phyloP scores from a whole-genome alignment of 768 basidiomycete genomes.

The Mycena polygramma region DNA sequence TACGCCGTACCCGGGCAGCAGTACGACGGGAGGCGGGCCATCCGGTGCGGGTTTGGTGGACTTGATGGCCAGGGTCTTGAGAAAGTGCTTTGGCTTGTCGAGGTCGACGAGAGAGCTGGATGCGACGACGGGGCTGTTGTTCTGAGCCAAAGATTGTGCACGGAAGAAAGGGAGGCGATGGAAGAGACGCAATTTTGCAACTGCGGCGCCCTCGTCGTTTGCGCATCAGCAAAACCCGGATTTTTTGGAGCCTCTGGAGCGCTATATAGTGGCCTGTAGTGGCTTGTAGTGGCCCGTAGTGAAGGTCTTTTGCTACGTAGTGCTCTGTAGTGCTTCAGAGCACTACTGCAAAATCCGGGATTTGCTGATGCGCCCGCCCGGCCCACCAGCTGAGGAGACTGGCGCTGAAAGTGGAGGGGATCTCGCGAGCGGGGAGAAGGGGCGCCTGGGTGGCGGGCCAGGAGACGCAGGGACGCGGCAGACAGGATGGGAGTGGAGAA shows the following conservation, averaged over 20 bases:
- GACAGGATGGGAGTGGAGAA: slow-evolving; percentile 27
- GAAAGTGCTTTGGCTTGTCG: slow-evolving; percentile 70
- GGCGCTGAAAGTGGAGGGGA: slow-evolving; percentile 76
- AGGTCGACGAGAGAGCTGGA: slow-evolving; percentile 72
- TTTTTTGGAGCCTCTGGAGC: too few species aligned
- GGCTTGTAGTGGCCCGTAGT: too few species aligned
- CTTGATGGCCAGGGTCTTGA: slow-evolving; percentile 82
- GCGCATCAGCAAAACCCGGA: too few species aligned
- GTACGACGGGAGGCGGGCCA: slow-evolving; percentile 81
- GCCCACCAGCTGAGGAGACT: slow-evolving; percentile 85
- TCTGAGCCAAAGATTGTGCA: slow-evolving; percentile 45
- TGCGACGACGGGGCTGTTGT: slow-evolving; percentile 65
- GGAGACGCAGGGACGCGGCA: background rate
- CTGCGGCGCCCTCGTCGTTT: slow-evolving; percentile 79
- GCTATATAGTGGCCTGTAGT: too few species aligned
- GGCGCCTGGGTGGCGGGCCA: slow-evolving; percentile 48
- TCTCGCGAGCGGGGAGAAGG: slow-evolving; percentile 72
- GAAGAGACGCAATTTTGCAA: slow-evolving; percentile 78
- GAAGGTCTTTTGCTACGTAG: too few species aligned
- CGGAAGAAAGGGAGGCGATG: slow-evolving; percentile 76
- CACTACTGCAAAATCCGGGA: too few species aligned
- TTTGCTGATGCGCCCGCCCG: too few species aligned
- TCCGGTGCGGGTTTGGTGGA: slow-evolving; percentile 63
- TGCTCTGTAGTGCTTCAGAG: too few species aligned
- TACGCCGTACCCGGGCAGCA: slow-evolving; percentile 92